These are phyloP conservation scores for Carex pumila DNA, from an alignment of 176 grass and related monocot species.

Conservation along the genomic window DNA sequence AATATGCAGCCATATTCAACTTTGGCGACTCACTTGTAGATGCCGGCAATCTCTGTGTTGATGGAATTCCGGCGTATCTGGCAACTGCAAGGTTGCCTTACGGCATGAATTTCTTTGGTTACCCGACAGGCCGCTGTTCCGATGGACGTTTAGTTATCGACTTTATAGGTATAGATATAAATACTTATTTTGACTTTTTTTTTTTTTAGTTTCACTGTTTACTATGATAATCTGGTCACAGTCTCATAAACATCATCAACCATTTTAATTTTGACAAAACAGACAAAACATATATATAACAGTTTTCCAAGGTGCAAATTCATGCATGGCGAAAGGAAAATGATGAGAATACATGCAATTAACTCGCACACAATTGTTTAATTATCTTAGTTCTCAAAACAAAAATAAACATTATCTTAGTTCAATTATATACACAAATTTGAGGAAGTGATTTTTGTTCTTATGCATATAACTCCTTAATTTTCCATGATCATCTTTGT, in stretches of 20 bases:
- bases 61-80: constrained; percentile 71
- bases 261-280: background rate
- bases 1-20: constrained; percentile 82
- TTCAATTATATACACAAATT: background rate
- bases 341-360: background rate
- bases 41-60: constrained; percentile 56
- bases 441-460: background rate
- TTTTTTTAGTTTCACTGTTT: background rate
- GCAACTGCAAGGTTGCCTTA: constrained; percentile 60
- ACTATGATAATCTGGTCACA: background rate
- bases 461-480: background rate
- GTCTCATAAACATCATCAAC: background rate
- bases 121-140: constrained; percentile 75
- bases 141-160: constrained; percentile 73
- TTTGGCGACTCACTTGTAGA: constrained; percentile 79
- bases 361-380: background rate
- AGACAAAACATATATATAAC: background rate
- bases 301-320: background rate
- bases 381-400: background rate
- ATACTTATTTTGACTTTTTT: background rate
- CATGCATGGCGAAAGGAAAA: background rate
- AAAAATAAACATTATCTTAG: background rate
- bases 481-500: background rate
- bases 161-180: constrained; percentile 52
- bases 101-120: constrained; percentile 71